Evolutionary conservation across 805 yeast species (phyloP).

Genomic region (Candida silvicultrix): DNA sequence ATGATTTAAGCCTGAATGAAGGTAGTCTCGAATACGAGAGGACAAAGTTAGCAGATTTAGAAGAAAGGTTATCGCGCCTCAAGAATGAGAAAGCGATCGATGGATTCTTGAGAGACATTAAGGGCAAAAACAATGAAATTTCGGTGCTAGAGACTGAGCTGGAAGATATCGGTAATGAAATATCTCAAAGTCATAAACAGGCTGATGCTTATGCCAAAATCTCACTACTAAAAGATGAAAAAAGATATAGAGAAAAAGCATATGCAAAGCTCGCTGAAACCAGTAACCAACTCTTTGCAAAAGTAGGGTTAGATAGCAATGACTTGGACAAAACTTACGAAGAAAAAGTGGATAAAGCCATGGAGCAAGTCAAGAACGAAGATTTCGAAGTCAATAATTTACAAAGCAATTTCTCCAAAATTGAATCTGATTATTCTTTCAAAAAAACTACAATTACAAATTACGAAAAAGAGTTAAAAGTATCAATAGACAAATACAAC

Average conservation of each 20-base stretch:
- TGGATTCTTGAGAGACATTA: constrained; percentile 28
- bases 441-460: constrained; percentile 3
- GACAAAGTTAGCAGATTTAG: constrained; percentile 33
- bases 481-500: constrained; percentile 8
- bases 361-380: neutral
- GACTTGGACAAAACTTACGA: constrained; percentile 10
- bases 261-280: constrained; percentile 23
- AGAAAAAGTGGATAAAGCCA: constrained; percentile 2
- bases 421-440: constrained; percentile 13
- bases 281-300: constrained; percentile 18
- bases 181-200: constrained; percentile 47
- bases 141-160: constrained; percentile 33
- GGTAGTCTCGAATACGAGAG: constrained; percentile 41
- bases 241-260: constrained; percentile 24
- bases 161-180: constrained; percentile 46
- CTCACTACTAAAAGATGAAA: constrained; percentile 36
- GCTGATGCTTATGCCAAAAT: constrained; percentile 54
- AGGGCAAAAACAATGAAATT: constrained; percentile 31
- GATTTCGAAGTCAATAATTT: constrained; percentile 6
- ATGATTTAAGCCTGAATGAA: constrained; percentile 34
- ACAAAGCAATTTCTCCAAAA: constrained; percentile 15
- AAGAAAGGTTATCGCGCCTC: constrained; percentile 25
- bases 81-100: constrained; percentile 24
- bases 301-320: constrained; percentile 10
- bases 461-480: constrained; percentile 5